Base-by-base conservation (phyloP, 2,329 filamentous ascomycete species). In the Cladorrhinum sp. region DNA sequence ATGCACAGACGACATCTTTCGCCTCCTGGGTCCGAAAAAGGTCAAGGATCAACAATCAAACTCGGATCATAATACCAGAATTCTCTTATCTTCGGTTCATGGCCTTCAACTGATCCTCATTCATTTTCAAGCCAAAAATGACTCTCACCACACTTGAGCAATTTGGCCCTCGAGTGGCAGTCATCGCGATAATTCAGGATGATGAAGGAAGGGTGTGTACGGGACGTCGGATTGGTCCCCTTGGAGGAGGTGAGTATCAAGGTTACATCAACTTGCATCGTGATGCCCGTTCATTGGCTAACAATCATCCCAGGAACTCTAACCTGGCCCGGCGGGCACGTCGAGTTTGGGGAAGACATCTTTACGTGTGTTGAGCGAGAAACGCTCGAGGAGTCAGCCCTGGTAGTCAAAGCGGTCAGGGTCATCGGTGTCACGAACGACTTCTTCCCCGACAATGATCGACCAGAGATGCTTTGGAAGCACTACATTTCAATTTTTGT, bases 341-440 rank as follows among this genome's bases (percentile, higher is more conserved):
- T 58, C 18, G 56, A 58, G 33, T 52, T 23, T 50, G 56, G 56
- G 28, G 56, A 58, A 20, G 56, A 52, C 16, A 58, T 58, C 26
- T 58, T 58, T 46, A 50, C 46, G 6, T 58, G 56, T 18, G 56
- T 53, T 16, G 56, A 58, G 26, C 46, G 56, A 28, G 56, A 58
- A 50, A 52, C 56, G 1, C 49, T 58, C 9, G 56, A 58, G 36
- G 56, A 58, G 18, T 39, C 23, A 7, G 56, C 48, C 9, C 36
- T 58, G 3, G 48, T 28, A 3, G 24, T 58, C 20, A 49, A 50
- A 26, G 56, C 46, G 42, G 46, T 58, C 48, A 52, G 24, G 20
- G 26, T 58, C 26, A n/a, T 58, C 12, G 56, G 48, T 33, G 56
- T 58, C 9, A 58, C 56, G 16, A 58, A 58, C 39, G 56, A 58